Conservation (phyloP, 148 eudicot genomes). For the Rhododendron mucronatum region DNA sequence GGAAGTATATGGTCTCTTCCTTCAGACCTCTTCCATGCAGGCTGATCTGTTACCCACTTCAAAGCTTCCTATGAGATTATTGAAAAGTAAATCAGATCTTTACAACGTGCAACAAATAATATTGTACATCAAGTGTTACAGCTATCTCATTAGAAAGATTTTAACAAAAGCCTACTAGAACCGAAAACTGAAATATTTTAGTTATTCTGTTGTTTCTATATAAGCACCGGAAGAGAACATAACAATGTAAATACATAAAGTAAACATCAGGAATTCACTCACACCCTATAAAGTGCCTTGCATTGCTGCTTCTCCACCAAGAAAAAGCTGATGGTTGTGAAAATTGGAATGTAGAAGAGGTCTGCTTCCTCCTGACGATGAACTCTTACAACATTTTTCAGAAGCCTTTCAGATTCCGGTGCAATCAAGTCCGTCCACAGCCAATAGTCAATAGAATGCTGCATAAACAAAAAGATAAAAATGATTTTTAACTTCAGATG, state of each 20-base stretch:
- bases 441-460: too few species aligned
- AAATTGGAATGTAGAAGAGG: conserved; percentile 85
- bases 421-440: too few species aligned
- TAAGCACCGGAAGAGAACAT: neutral
- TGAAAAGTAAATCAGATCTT: neutral
- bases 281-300: conserved; percentile 99
- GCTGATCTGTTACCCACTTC: conserved; percentile 95
- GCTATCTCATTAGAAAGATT: neutral
- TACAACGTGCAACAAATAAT: neutral
- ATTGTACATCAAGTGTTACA: neutral
- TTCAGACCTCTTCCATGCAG: conserved; percentile 93
- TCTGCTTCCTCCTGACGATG: conserved; percentile 80
- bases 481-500: neutral
- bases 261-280: conserved; percentile 57
- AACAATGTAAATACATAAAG: neutral
- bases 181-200: neutral
- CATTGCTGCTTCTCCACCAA: conserved; percentile 89
- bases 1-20: conserved; percentile 98
- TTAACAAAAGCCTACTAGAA: neutral
- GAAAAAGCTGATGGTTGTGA: conserved; percentile 92
- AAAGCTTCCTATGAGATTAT: conserved; percentile 63
- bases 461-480: too few species aligned
- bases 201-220: neutral
- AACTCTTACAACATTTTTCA: conserved; percentile 77
- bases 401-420: conserved; percentile 5